Evolutionary conservation across 1,284 basidiomycete species (phyloP), one percentile per base, ranked within the genome.

Genomic region (Microbotryum silenes-acaulis): DNA sequence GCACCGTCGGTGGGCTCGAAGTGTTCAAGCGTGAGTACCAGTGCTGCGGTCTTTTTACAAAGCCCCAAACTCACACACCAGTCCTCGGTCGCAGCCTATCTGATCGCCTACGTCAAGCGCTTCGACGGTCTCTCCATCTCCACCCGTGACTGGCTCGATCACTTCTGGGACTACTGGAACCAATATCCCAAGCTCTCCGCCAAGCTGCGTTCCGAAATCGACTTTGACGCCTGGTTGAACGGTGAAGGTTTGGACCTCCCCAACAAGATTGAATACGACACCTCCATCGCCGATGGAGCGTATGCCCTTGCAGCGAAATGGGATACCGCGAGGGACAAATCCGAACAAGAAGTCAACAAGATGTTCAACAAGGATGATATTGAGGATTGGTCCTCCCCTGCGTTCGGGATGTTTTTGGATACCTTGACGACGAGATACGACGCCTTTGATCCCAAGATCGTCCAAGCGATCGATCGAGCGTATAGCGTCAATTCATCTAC

Each of bases 41-140:
- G 31, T n/a, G 29, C 14, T n/a, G 10, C 20, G 6, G 74, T 71
- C n/a, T 21, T 20, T 20, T 20, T 9, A 23, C 48, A 20, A 18
- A 1, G 8, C 8, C 31, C 31, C 31, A 50, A 37, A 7, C 25
- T 57, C 20, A 25, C 6, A 14, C 37, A 18, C 31, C 6, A 27
- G 37, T 51, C 29, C 37, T n/a, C n/a, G 16, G 14, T 21, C 8
- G 3, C 54, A 54, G 53, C 57, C 9, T 93, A 92, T 69, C 81
- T 88, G 44, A 82, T 81, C 67, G 83, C 88, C 73, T 92, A 91
- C 74, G 88, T 93, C 64, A 79, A 82, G 57, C 85, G 83, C 0
- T 91, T 86, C 75, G 82, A 82, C 65, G 87, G 91, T 18, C 83
- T 86, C 73, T 88, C 89, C 65, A 89, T 97, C 74, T 88, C 87